Evolutionary conservation across 2,329 filamentous ascomycete species (phyloP).

Genomic region (Beauveria sp.): DNA sequence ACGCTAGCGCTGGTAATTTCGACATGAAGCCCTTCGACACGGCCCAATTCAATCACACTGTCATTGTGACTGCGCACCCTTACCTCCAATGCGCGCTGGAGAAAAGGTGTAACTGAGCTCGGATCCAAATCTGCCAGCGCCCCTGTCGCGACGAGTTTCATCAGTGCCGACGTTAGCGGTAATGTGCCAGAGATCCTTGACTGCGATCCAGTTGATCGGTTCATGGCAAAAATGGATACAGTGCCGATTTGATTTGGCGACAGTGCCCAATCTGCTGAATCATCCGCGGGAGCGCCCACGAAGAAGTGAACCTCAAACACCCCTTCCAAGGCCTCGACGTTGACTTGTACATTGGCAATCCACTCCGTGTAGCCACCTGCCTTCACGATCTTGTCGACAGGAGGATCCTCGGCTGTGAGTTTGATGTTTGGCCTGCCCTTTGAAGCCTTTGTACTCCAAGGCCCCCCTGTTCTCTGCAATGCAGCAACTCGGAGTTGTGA

Average conservation of each 20-base stretch:
- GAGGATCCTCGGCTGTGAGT: slow-evolving; percentile 18
- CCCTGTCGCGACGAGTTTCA: slow-evolving; percentile 32
- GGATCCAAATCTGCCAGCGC: slow-evolving; percentile 30
- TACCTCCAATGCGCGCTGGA: slow-evolving; percentile 31
- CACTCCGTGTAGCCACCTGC: slow-evolving; percentile 51
- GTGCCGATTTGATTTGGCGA: slow-evolving; percentile 53
- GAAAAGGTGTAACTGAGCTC: slow-evolving; percentile 30
- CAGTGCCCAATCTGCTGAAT: slow-evolving; percentile 41
- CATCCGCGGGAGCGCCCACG: slow-evolving; percentile 43
- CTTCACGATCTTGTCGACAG: slow-evolving; percentile 25
- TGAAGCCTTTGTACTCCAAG: slow-evolving; percentile 8
- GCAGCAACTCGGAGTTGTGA: neutral
- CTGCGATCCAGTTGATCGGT: slow-evolving; percentile 23
- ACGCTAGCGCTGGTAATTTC: slow-evolving; percentile 24
- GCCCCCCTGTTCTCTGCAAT: slow-evolving; percentile 14
- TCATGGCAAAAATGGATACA: slow-evolving; percentile 47
- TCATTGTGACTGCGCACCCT: slow-evolving; percentile 22
- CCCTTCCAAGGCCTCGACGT: slow-evolving; percentile 50
- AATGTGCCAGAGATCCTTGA: slow-evolving; percentile 39
- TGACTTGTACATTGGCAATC: slow-evolving; percentile 57
- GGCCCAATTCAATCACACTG: slow-evolving; percentile 17
- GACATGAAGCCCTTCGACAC: slow-evolving; percentile 23
- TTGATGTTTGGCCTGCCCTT: slow-evolving; percentile 19
- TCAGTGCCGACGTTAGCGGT: slow-evolving; percentile 42
- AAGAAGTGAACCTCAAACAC: slow-evolving; percentile 62